Evolutionary conservation across 2,329 filamentous ascomycete genomes (phyloP), one percentile per base, ranked within the genome.

Genomic region (Lachnellula hyalina): DNA sequence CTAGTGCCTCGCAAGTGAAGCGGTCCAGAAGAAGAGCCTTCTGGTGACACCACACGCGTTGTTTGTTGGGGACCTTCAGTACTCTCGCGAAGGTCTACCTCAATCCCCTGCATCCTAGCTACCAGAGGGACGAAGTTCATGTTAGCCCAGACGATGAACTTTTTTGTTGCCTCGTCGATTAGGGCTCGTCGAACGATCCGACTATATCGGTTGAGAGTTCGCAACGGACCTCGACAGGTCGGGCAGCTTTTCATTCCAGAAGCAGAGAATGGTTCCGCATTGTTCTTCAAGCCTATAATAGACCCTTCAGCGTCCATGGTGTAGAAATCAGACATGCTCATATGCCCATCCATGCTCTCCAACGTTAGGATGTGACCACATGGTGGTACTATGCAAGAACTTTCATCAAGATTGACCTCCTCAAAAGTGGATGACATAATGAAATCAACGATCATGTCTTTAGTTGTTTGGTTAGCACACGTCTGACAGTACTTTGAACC

Each of bases 291-390:
- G 0, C 64, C 68, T 1, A 63, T 57, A 2, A 76, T 70, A 7
- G 59, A 58, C 0, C 66, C 72, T 23, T 71, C 59, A 0, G 61
- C 55, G 42, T 77, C 70, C 6, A 75, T 65, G 0, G 71, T 61
- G 63, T 84, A 85, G 56, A 78, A 71, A 1, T 72, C 68, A 2
- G 61, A 57, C 71, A 89, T 76, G 0, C 74, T 73, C 73, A 88
- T 81, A 15, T 77, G 70, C 0, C 78, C 79, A 65, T 89, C 86
- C 71, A 89, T 77, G 2, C 74, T 84, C 34, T 75, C 73, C 3
- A 78, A 68, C 0, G 83, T 86, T 49, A 84, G 70, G 58, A 87
- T 76, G 64, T 90, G 86, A 0, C 83, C 83, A 57, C 85, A 90
- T 2, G 71, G 68, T 0, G 80, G 80, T 47, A 89, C 77, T 21